phyloP scores from a whole-genome alignment of 75 land plant species.

The Pinus albicaulis region DNA sequence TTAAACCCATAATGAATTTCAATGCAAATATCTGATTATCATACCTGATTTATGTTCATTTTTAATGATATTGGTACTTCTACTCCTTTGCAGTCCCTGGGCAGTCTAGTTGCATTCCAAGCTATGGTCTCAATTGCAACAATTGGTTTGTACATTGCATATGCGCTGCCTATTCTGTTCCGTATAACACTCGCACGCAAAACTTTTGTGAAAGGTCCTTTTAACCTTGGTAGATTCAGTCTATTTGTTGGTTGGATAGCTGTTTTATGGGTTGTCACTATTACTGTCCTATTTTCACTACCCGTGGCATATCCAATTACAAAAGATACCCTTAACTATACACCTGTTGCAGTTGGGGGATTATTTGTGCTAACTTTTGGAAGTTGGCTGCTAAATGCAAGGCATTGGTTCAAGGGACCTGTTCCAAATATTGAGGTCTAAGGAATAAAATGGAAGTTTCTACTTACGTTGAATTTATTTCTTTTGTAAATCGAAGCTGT shows the following conservation, averaged over 20 bases:
- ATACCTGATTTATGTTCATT: background rate
- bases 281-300: slow-evolving; percentile 79
- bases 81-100: slow-evolving; percentile 61
- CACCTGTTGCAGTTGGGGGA: slow-evolving; percentile 90
- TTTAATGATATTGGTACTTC: slow-evolving; percentile 4
- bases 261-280: slow-evolving; percentile 83
- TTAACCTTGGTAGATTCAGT: slow-evolving; percentile 63
- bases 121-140: slow-evolving; percentile 94
- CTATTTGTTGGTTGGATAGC: slow-evolving; percentile 80
- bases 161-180: slow-evolving; percentile 78
- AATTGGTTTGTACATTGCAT: slow-evolving; percentile 81
- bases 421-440: slow-evolving; percentile 35
- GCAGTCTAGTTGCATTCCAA: slow-evolving; percentile 83
- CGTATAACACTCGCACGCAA: slow-evolving; percentile 71
- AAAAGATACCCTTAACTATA: slow-evolving; percentile 67
- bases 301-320: slow-evolving; percentile 78
- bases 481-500: background rate
- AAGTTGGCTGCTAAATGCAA: slow-evolving; percentile 67
- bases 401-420: slow-evolving; percentile 86
- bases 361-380: slow-evolving; percentile 45
- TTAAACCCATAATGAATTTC: too few species aligned
- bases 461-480: background rate
- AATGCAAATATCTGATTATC: background rate
- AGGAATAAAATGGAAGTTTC: background rate
- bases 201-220: slow-evolving; percentile 75